phyloP scores from a whole-genome alignment of 2,329 filamentous ascomycete species.

The Macrophomina pseudophaseolina region DNA sequence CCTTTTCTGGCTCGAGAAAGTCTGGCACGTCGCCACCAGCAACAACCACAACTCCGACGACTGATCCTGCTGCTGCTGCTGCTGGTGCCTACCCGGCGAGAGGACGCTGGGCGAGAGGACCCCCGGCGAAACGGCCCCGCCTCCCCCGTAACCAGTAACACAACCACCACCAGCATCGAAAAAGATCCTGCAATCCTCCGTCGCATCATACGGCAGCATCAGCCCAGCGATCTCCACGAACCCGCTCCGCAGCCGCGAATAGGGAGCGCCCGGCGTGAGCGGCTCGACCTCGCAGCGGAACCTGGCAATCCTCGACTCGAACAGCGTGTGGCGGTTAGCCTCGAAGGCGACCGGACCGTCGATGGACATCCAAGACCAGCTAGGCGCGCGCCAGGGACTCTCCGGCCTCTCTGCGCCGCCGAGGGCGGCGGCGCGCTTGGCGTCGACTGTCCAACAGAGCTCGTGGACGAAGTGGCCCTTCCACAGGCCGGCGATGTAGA shows the following conservation, averaged over 20 bases:
- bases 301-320: constrained; percentile 9
- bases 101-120: no score
- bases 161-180: background rate
- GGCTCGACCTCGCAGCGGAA: constrained; percentile 5
- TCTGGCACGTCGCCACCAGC: constrained; percentile 5
- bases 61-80: background rate
- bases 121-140: background rate
- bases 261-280: background rate
- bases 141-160: background rate
- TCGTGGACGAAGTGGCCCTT: constrained; percentile 15
- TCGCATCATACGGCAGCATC: constrained; percentile 5
- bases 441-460: constrained; percentile 24
- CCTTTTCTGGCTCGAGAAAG: constrained; percentile 11
- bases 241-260: constrained; percentile 4
- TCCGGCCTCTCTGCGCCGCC: background rate
- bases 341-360: constrained; percentile 19
- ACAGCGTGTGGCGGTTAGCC: constrained; percentile 11
- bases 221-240: background rate
- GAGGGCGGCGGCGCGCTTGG: background rate
- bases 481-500: constrained; percentile 27
- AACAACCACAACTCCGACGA: background rate
- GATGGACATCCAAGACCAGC: constrained; percentile 20
- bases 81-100: background rate
- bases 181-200: constrained; percentile 17
- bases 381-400: constrained; percentile 9